Conservation (phyloP, 2,329 filamentous ascomycete species). For the Neodidymelliopsis sp. region DNA sequence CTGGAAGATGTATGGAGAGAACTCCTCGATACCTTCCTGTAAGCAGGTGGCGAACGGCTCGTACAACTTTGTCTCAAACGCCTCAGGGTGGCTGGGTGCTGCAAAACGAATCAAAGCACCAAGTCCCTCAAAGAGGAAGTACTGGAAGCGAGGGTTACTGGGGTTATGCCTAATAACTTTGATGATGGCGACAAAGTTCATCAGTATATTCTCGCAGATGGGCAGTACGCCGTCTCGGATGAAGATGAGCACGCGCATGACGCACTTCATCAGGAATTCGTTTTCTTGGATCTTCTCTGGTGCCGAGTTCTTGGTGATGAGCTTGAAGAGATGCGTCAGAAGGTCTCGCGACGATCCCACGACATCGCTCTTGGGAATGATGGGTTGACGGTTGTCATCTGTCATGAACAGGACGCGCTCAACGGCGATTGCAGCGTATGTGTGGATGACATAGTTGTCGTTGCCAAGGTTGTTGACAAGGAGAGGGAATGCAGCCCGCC, state of each 20-base stretch:
- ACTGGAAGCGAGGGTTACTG: slow-evolving; percentile 97
- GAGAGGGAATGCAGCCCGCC: slow-evolving; percentile 87
- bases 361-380: slow-evolving; percentile 82
- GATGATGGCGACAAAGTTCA: slow-evolving; percentile 87
- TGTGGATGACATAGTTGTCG: slow-evolving; percentile 94
- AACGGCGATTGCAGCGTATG: slow-evolving; percentile 95
- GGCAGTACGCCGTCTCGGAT: slow-evolving; percentile 81
- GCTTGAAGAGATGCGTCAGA: slow-evolving; percentile 85
- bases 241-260: slow-evolving; percentile 96
- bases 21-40: slow-evolving; percentile 86
- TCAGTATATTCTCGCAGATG: slow-evolving; percentile 79
- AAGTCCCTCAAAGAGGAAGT: slow-evolving; percentile 95
- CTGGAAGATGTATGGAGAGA: slow-evolving; percentile 96
- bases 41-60: slow-evolving; percentile 82
- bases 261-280: slow-evolving; percentile 97
- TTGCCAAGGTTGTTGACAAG: slow-evolving; percentile 91
- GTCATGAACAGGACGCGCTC: slow-evolving; percentile 88
- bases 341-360: slow-evolving; percentile 84
- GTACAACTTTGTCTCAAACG: slow-evolving; percentile 83
- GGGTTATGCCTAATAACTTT: slow-evolving; percentile 93
- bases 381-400: slow-evolving; percentile 74
- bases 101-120: slow-evolving; percentile 85
- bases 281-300: slow-evolving; percentile 98
- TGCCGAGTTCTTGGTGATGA: slow-evolving; percentile 84
- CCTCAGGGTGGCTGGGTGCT: slow-evolving; percentile 71